These are phyloP conservation scores for Fusarium staphyleae DNA, from an alignment of 2,329 filamentous ascomycete genomes.

Conservation along the genomic window DNA sequence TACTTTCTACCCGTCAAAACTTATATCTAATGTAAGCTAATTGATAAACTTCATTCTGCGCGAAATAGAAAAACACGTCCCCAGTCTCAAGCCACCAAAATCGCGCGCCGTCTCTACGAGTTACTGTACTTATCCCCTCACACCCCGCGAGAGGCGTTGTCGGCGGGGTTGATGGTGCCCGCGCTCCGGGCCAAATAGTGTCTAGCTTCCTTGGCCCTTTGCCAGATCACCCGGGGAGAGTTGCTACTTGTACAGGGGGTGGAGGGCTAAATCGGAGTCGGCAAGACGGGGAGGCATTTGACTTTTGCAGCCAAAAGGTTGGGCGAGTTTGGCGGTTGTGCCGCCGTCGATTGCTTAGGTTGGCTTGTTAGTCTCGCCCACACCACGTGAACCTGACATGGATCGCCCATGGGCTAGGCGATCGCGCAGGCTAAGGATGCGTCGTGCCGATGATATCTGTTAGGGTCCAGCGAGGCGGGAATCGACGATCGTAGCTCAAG, in stretches of 20 bases:
- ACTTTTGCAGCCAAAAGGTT: conserved; percentile 16
- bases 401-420: conserved; percentile 11
- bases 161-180: conserved; percentile 13
- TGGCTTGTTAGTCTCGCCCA: conserved; percentile 11
- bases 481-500: conserved; percentile 16
- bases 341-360: conserved; percentile 4
- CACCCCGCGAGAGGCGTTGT: conserved; percentile 18
- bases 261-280: conserved; percentile 14
- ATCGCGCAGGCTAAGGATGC: conserved; percentile 5
- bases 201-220: conserved; percentile 9
- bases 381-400: conserved; percentile 24
- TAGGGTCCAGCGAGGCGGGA: neutral
- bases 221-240: conserved; percentile 9
- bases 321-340: conserved; percentile 8
- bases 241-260: conserved; percentile 1
- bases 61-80: neutral
- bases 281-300: conserved; percentile 33
- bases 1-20: conserved; percentile 8
- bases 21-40: neutral
- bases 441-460: conserved; percentile 3
- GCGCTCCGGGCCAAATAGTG: conserved; percentile 20
- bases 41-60: conserved; percentile 4
- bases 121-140: conserved; percentile 18
- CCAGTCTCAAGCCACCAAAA: conserved; percentile 11
- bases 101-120: conserved; percentile 12